Percentiles rank a stretch among this genome's conserved stretches.
These are phyloP conservation scores for Lathyrus sativus DNA, from an alignment of 306 rosid species.

Conservation along the genomic window DNA sequence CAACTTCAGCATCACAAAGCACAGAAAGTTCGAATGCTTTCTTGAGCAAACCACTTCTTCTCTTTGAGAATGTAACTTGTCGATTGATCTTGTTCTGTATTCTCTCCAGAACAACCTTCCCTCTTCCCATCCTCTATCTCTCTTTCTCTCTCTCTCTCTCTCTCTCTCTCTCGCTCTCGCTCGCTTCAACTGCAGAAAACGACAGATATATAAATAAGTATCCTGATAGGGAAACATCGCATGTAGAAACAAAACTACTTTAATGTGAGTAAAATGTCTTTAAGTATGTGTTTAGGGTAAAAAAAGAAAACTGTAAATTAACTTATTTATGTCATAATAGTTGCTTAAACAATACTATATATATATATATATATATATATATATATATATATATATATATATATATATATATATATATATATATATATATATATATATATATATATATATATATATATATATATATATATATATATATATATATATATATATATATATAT, in stretches of 20 bases:
- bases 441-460: no score
- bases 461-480: no score
- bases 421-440: no score
- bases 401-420: no score
- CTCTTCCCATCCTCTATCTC: slow-evolving; percentile 61
- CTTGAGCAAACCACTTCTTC: slow-evolving; percentile 75
- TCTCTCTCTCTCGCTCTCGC: neutral
- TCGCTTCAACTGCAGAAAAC: neutral
- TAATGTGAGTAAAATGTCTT: neutral
- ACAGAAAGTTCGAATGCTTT: slow-evolving; percentile 81
- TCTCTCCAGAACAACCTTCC: slow-evolving; percentile 76
- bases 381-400: no score
- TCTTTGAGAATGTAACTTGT: slow-evolving; percentile 84
- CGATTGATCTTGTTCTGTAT: slow-evolving; percentile 84
- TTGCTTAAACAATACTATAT: no score
- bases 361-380: no score
- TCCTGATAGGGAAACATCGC: slow-evolving; percentile 17
- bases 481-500: no score
- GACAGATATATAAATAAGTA: neutral
- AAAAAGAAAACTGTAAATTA: neutral
- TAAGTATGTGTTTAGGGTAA: no score
- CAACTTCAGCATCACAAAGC: slow-evolving; percentile 79
- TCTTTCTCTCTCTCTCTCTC: neutral
- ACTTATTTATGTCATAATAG: no score
- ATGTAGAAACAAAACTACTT: neutral